Evolutionary conservation across 306 rosid species (phyloP).

Genomic region (Rosa multiflora): DNA sequence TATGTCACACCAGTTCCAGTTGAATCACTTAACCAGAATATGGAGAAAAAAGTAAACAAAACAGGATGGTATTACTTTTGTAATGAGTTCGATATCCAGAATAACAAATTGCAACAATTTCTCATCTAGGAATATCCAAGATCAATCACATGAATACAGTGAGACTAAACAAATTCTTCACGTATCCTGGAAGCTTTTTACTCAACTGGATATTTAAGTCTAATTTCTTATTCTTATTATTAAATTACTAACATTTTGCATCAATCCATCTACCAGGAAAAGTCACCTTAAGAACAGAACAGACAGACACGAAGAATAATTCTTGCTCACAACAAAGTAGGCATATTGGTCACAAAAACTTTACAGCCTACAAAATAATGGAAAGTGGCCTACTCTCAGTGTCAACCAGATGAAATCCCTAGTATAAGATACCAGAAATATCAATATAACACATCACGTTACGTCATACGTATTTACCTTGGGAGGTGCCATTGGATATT

Average conservation of each 20-base stretch:
- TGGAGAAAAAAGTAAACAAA: background rate
- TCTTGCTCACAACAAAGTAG: background rate
- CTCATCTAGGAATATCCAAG: background rate
- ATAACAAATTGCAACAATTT: background rate
- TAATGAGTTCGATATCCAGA: background rate
- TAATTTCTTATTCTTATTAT: background rate
- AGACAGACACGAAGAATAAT: background rate
- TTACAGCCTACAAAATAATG: background rate
- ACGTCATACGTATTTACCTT: conserved; percentile 20
- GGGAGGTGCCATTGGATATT: conserved; percentile 46
- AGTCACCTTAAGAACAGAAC: background rate
- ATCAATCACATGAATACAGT: background rate
- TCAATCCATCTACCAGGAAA: background rate
- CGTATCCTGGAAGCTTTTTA: background rate
- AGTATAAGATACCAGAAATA: background rate
- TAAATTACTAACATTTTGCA: background rate
- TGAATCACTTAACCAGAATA: background rate
- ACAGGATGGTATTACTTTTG: background rate
- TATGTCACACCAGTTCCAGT: background rate
- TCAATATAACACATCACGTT: background rate
- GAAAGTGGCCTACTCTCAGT: background rate
- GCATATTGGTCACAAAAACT: background rate
- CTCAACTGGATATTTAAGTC: background rate
- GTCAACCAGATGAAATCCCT: background rate
- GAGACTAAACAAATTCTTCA: background rate